These are phyloP conservation scores for Lactarius evosmus DNA, from an alignment of 768 basidiomycete genomes.

Conservation along the genomic window DNA sequence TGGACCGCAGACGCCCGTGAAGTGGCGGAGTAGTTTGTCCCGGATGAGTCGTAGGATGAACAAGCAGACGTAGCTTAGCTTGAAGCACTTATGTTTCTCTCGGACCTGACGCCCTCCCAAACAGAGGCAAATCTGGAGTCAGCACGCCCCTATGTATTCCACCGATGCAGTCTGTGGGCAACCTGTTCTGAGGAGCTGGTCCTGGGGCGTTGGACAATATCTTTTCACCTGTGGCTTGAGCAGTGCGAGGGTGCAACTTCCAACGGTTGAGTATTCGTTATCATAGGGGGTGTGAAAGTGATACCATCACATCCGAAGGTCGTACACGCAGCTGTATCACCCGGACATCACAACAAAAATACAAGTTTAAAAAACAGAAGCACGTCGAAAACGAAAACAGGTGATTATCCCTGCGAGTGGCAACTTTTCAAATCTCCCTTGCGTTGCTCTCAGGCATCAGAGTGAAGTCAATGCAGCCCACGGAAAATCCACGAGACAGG, in stretches of 20 bases:
- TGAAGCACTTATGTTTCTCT: slow-evolving; percentile 17
- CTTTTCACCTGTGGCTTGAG: not conserved
- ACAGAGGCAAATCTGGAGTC: not conserved
- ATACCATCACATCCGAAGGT: not conserved
- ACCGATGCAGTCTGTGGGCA: not conserved
- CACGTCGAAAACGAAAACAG: not conserved
- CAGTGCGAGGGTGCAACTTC: not conserved
- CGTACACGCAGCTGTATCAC: not conserved
- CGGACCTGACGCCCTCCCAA: slow-evolving; percentile 2
- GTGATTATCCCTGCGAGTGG: not conserved
- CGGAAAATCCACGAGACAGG: no score
- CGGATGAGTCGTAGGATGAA: slow-evolving; percentile 9
- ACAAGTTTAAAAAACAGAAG: not conserved
- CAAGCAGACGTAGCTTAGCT: slow-evolving; percentile 4
- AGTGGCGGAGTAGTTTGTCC: slow-evolving; percentile 12
- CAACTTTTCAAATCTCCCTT: not conserved
- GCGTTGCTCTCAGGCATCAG: slow-evolving; percentile 14
- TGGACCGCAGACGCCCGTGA: slow-evolving; percentile 14
- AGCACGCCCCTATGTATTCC: slow-evolving; percentile 2
- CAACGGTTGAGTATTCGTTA: not conserved
- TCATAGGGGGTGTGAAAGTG: not conserved
- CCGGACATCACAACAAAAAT: not conserved
- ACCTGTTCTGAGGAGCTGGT: not conserved
- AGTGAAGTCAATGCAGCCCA: slow-evolving; percentile 24
- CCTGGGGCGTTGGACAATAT: not conserved